Base-by-base conservation (phyloP, 805 yeast species). In the Yueomyces sinensis region DNA sequence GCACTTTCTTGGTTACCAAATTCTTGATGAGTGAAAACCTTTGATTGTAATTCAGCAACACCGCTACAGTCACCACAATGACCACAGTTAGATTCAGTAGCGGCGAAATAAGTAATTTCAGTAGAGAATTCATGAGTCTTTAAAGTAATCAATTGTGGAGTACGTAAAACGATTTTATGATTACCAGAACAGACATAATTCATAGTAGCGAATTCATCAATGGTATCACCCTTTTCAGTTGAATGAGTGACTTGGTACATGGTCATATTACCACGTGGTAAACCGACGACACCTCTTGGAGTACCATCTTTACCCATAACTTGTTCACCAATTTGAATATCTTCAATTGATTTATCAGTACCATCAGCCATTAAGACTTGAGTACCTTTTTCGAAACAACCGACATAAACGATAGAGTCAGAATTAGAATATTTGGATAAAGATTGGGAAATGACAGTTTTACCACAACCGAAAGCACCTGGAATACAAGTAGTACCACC, bases 401-500 rank as follows among this genome's bases (percentile, higher is more conserved):
- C 98, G 37, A 84, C 95, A 54, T 91, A 91, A 54, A 89, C 81
- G 57, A 91, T 91, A 38, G 84, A 81, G 61, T 91, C 98, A 16
- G 97, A 91, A 72, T 91, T 91, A 40, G 98, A 91, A 65, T 77
- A 91, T 62, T 91, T 91, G 44, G 97, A 89, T 58, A 91, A 70
- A 1, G 97, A 84, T 67, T 89, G 98, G 20, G 98, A 89, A 58
- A 89, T 89, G 52, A 89, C 98, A 11, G 98, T 89, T 61, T 87
- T 91, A 63, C 99, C 99, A 65, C 97, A 91, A 44, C 99, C 99
- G 52, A 91, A 91, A 43, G 99, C 99, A 66, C 99, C 99, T 32
- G 99, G 99, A 60, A 91, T 91, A 80, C 98, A 93, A 25, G 99
- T 91, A 28, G 99, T 91, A 69, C 99, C 99, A 67, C 99, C 99